Percentiles rank a stretch among this genome's conserved stretches.
Evolutionary conservation across 495 filamentous ascomycete species (phyloP).

Genomic region (Xylaria sp.): DNA sequence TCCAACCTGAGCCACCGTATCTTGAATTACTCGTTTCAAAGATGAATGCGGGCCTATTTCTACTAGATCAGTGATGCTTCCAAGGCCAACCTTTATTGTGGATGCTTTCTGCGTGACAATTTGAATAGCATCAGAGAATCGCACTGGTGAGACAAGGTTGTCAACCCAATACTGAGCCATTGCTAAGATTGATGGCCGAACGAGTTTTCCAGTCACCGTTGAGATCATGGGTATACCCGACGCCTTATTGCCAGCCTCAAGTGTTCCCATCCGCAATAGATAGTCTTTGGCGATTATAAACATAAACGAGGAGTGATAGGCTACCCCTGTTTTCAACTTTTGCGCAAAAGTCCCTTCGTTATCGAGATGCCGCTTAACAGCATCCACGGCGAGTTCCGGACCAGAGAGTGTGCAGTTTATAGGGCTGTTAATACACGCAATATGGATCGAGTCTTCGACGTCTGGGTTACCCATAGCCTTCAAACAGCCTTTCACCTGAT

Average conservation of each 20-base stretch:
- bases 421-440: constrained; percentile 60
- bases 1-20: constrained; percentile 46
- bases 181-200: constrained; percentile 23
- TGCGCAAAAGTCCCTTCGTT: constrained; percentile 52
- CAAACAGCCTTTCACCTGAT: constrained; percentile 36
- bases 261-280: constrained; percentile 31
- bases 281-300: constrained; percentile 48
- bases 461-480: constrained; percentile 17
- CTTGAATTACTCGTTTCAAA: constrained; percentile 54
- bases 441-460: constrained; percentile 22
- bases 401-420: constrained; percentile 54
- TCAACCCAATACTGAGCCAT: constrained; percentile 46
- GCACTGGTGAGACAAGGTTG: constrained; percentile 51
- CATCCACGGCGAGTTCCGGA: constrained; percentile 43
- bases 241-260: constrained; percentile 18
- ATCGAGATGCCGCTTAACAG: constrained; percentile 39
- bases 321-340: constrained; percentile 47
- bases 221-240: constrained; percentile 43
- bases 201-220: constrained; percentile 37
- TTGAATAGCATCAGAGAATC: constrained; percentile 46
- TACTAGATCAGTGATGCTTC: constrained; percentile 42
- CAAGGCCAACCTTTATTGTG: constrained; percentile 14
- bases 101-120: constrained; percentile 17
- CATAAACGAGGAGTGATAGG: constrained; percentile 56
- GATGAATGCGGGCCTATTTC: constrained; percentile 68